Evolutionary conservation across 768 basidiomycete genomes (phyloP).

Genomic region (Termitomyces sp.): DNA sequence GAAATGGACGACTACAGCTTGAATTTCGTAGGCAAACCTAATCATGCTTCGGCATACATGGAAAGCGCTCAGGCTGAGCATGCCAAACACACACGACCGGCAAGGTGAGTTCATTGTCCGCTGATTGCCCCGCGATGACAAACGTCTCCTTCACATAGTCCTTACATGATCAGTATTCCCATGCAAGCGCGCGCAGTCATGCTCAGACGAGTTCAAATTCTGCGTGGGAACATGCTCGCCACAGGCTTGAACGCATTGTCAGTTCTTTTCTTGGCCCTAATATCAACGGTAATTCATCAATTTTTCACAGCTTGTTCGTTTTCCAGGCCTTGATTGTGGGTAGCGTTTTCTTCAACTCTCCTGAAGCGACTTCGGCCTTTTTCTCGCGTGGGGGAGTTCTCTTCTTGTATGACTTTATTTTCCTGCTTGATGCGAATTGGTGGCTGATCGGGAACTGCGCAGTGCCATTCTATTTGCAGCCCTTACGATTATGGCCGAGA

Average conservation of each 20-base stretch:
- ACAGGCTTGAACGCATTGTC: slow-evolving; percentile 31
- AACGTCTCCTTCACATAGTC: slow-evolving; percentile 19
- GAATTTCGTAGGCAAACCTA: slow-evolving; percentile 39
- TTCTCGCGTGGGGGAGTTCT: slow-evolving; percentile 78
- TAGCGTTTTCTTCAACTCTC: slow-evolving; percentile 58
- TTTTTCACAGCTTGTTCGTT: slow-evolving; percentile 39
- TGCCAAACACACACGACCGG: slow-evolving; percentile 36
- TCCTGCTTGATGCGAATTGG: not conserved
- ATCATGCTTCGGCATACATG: slow-evolving; percentile 38
- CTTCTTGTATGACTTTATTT: slow-evolving; percentile 53
- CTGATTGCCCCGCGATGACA: not conserved
- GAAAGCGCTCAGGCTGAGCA: slow-evolving; percentile 47
- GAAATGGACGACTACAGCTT: slow-evolving; percentile 42
- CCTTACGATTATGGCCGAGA: slow-evolving; percentile 15
- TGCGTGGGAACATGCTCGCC: slow-evolving; percentile 33
- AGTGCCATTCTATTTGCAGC: slow-evolving; percentile 11
- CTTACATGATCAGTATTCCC: slow-evolving; percentile 39
- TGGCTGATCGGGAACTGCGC: not conserved
- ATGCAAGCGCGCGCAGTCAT: slow-evolving; percentile 44
- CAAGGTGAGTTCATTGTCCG: slow-evolving; percentile 18
- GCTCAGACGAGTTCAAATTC: slow-evolving; percentile 38
- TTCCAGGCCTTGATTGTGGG: slow-evolving; percentile 52
- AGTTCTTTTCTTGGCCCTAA: slow-evolving; percentile 19
- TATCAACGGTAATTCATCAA: not conserved
- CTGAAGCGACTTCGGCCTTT: slow-evolving; percentile 51